Evolutionary conservation across 2,329 filamentous ascomycete species (phyloP).

Genomic region (Calonectria hawksworthii): DNA sequence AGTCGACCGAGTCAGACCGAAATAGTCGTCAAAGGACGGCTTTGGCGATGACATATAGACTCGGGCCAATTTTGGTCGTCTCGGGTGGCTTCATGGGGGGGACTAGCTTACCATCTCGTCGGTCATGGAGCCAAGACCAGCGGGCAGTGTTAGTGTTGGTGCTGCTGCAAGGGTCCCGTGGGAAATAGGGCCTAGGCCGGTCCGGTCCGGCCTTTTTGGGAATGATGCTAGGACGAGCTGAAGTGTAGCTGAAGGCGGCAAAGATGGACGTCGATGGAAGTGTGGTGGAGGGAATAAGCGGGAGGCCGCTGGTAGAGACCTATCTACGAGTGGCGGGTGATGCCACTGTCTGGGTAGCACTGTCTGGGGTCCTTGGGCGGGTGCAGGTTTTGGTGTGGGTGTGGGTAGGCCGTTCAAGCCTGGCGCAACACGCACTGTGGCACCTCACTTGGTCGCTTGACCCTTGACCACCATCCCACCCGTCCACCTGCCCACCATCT

Average conservation of each 20-base stretch:
- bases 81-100: background rate
- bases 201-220: background rate
- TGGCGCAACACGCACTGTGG: slow-evolving; percentile 22
- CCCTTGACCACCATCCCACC: slow-evolving; percentile 15
- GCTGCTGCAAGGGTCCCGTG: slow-evolving; percentile 17
- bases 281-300: slow-evolving; percentile 11
- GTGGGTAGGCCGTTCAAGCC: background rate
- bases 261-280: background rate
- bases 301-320: slow-evolving; percentile 27
- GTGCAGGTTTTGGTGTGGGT: background rate
- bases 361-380: background rate
- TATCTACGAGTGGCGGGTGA: slow-evolving; percentile 18
- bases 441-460: slow-evolving; percentile 39
- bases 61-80: background rate
- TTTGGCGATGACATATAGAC: background rate
- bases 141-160: slow-evolving; percentile 14
- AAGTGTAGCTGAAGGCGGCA: background rate
- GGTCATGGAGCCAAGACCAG: slow-evolving; percentile 15
- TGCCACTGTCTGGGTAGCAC: slow-evolving; percentile 17
- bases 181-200: background rate
- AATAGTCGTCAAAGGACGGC: background rate
- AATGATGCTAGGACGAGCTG: background rate
- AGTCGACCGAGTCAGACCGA: background rate
- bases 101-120: background rate
- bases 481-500: slow-evolving; percentile 34